A percentile compares a stretch with the other conserved stretches of the same genome.
Evolutionary conservation across 345 rosid species (phyloP).

Genomic region (Cardamine occulta): DNA sequence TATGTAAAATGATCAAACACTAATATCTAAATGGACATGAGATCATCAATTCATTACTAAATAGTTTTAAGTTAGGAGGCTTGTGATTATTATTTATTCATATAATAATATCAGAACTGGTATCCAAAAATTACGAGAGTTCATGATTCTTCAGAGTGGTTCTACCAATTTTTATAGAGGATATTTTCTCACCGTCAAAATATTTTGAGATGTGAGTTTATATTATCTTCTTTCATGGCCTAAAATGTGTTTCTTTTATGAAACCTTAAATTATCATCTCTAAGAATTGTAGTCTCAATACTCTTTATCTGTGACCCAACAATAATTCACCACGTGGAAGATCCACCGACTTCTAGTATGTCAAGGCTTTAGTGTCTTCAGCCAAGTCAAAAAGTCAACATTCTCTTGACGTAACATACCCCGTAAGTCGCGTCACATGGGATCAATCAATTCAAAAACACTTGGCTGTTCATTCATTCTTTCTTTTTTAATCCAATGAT

Average conservation of each 20-base stretch:
- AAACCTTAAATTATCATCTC: background rate
- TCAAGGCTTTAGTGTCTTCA: background rate
- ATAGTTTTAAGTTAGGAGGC: no score
- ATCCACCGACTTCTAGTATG: slow-evolving; percentile 1
- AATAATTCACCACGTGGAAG: background rate
- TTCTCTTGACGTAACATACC: slow-evolving; percentile 2
- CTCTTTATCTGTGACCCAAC: background rate
- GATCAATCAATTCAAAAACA: slow-evolving; percentile 23
- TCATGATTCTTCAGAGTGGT: no score
- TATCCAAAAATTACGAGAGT: no score
- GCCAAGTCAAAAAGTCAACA: slow-evolving; percentile 20
- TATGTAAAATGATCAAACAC: no score
- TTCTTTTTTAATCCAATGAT: background rate
- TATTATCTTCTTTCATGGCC: background rate
- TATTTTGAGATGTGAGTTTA: no score
- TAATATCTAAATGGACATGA: no score
- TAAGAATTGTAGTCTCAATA: background rate
- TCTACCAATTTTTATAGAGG: no score
- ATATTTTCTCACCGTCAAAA: no score
- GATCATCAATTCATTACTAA: no score
- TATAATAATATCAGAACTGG: no score
- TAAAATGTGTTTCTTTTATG: background rate
- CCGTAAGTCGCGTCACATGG: slow-evolving; percentile 36
- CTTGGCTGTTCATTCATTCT: slow-evolving; percentile 17
- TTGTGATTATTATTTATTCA: no score